Conservation (phyloP, 495 filamentous ascomycete species). For the Neurospora discreta region DNA sequence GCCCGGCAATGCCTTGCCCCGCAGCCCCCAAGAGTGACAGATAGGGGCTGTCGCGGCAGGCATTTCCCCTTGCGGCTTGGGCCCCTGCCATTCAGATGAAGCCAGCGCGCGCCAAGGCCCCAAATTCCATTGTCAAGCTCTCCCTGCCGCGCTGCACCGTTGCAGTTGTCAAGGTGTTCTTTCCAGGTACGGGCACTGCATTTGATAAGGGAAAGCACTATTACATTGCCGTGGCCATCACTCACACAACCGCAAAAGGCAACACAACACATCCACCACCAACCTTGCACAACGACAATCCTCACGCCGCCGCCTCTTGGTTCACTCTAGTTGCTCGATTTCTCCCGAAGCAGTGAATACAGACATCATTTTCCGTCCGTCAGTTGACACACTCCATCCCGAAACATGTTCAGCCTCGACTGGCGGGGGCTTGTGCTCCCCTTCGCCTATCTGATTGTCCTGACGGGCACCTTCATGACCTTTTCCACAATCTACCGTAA, state of each 20-base stretch:
- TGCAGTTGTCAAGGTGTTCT: slow-evolving; percentile 26
- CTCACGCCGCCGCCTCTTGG: neutral
- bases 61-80: neutral
- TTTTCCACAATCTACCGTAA: slow-evolving; percentile 90
- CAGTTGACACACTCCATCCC: neutral
- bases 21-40: neutral
- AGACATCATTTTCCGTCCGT: neutral
- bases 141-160: neutral
- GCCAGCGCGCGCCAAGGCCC: slow-evolving; percentile 5
- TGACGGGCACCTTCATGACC: slow-evolving; percentile 77
- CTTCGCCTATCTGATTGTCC: slow-evolving; percentile 75
- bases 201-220: neutral
- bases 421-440: slow-evolving; percentile 73
- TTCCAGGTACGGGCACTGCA: slow-evolving; percentile 8
- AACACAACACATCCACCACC: neutral
- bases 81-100: neutral
- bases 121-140: slow-evolving; percentile 9
- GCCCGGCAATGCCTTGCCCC: neutral
- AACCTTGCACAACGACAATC: neutral
- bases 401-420: slow-evolving; percentile 50
- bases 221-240: neutral
- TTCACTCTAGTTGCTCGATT: neutral
- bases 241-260: neutral
- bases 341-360: neutral
- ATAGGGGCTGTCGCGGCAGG: neutral